Percentiles rank a stretch among this genome's conserved stretches.
These are phyloP conservation scores for Xylaria sp. DNA, from an alignment of 2,329 filamentous ascomycete species.

Conservation along the genomic window DNA sequence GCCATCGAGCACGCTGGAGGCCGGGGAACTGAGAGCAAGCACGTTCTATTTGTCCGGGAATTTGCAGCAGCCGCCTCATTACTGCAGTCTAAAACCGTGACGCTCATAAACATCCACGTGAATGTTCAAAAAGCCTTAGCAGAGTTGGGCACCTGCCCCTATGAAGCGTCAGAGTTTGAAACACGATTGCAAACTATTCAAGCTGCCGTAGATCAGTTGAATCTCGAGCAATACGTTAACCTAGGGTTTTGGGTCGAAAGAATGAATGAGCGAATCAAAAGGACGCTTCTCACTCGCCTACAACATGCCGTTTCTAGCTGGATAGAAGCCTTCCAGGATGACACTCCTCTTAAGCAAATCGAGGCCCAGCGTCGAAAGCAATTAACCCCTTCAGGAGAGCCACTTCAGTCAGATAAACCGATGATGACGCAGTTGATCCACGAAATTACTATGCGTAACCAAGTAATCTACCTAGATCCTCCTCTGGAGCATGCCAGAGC, in stretches of 20 bases:
- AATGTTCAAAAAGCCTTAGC: constrained; percentile 79
- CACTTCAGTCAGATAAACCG: constrained; percentile 59
- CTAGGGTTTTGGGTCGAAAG: constrained; percentile 86
- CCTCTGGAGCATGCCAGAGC: constrained; percentile 90
- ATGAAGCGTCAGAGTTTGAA: constrained; percentile 80
- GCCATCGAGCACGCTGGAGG: constrained; percentile 61
- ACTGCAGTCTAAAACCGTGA: constrained; percentile 84
- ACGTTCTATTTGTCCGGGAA: constrained; percentile 94
- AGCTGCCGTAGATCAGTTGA: constrained; percentile 91
- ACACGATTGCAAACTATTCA: constrained; percentile 85
- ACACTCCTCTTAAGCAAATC: constrained; percentile 47
- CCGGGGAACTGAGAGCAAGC: constrained; percentile 77
- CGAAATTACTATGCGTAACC: constrained; percentile 96
- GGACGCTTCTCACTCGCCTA: constrained; percentile 80
- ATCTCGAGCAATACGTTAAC: constrained; percentile 95
- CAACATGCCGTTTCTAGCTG: constrained; percentile 83
- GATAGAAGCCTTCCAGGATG: constrained; percentile 83
- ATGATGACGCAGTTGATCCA: constrained; percentile 77
- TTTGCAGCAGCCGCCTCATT: constrained; percentile 87
- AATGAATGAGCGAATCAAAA: constrained; percentile 85
- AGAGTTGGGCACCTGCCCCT: constrained; percentile 84
- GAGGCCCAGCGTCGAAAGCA: constrained; percentile 61
- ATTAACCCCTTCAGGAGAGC: constrained; percentile 50
- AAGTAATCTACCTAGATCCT: constrained; percentile 95
- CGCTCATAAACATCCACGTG: constrained; percentile 78